Evolutionary conservation across 2,329 filamentous ascomycete species (phyloP), one percentile per base, ranked within the genome.

Genomic region (Talaromyces sp.): DNA sequence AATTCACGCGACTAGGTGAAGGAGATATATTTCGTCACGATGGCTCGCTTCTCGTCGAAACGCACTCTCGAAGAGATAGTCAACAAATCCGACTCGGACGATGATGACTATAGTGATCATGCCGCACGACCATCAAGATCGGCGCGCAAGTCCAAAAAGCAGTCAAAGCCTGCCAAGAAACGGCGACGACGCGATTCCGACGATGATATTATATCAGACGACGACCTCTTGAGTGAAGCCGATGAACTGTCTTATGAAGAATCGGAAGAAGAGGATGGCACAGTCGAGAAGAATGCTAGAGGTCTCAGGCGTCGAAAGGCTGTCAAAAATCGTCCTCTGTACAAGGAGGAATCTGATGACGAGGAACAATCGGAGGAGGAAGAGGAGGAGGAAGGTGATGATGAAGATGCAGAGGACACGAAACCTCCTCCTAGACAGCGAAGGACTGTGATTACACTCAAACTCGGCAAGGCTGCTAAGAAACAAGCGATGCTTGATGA

Each of bases 231-330:
- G 70, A 70, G 73, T 19, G 80, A 78, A 3, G 78, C 76, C 59
- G 80, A 79, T 10, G 80, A 81, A 16, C 67, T 80, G 9, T 76
- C 77, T 7, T 78, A 78, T 41, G 78, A 82, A 47, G 82, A 83
- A 37, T 80, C 76, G 3, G 71, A 73, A 47, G 72, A 73, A 41
- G 77, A 80, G 2, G 78, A 79, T 37, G 66, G 70, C 8, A 74
- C 73, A 62, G 76, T 82, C 1, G 83, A 85, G 70, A 79, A 82
- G 65, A 87, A 87, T 70, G 83, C 84, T 19, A 84, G 85, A 59
- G 87, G 87, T 41, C 79, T 85, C 57, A 81, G 83, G 52, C 82
- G 84, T 68, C 83, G 87, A 68, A 80, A 80, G 66, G 84, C 82
- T n/a, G 82, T 84, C 11, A 84, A 84, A 71, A 84, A 86, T 69